These are phyloP conservation scores for Sanghuangporus sanghuang DNA, from an alignment of 1,284 basidiomycete genomes.

Conservation along the genomic window DNA sequence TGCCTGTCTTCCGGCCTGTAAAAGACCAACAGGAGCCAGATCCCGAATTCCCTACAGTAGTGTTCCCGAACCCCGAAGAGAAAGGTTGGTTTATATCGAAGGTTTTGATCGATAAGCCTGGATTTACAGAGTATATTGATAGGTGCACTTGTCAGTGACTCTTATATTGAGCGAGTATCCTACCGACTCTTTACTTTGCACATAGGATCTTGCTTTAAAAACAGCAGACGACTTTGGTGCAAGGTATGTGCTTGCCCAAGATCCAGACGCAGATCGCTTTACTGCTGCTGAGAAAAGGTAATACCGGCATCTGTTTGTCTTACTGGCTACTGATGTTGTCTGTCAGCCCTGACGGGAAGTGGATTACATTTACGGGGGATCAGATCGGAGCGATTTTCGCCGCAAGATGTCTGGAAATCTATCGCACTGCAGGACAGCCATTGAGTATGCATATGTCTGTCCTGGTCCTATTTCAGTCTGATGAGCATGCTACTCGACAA, in stretches of 20 bases:
- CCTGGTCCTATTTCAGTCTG: background rate
- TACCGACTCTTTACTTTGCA: background rate
- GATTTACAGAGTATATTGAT: slow-evolving; percentile 3
- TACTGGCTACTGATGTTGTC: background rate
- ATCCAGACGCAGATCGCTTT: slow-evolving; percentile 82
- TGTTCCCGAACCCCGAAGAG: slow-evolving; percentile 85
- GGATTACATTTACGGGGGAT: slow-evolving; percentile 79
- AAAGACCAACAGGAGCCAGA: slow-evolving; percentile 63
- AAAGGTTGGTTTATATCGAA: slow-evolving; percentile 44
- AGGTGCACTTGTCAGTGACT: slow-evolving; percentile 50
- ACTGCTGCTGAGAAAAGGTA: slow-evolving; percentile 72
- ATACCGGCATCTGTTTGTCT: slow-evolving; percentile 16
- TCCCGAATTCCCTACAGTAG: slow-evolving; percentile 79
- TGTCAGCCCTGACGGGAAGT: slow-evolving; percentile 37
- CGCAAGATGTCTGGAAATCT: slow-evolving; percentile 49
- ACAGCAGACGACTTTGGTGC: slow-evolving; percentile 50
- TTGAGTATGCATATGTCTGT: slow-evolving; percentile 32
- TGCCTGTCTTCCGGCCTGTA: slow-evolving; percentile 56
- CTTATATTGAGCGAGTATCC: background rate
- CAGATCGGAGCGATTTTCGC: slow-evolving; percentile 79
- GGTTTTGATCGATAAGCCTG: slow-evolving; percentile 11
- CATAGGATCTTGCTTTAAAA: slow-evolving; percentile 62
- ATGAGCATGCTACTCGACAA: slow-evolving; percentile 10
- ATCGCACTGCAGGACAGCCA: slow-evolving; percentile 56
- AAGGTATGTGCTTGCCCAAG: slow-evolving; percentile 73